Evolutionary conservation across 805 yeast genomes (phyloP).

Genomic region (Candida arabinofermentans): DNA sequence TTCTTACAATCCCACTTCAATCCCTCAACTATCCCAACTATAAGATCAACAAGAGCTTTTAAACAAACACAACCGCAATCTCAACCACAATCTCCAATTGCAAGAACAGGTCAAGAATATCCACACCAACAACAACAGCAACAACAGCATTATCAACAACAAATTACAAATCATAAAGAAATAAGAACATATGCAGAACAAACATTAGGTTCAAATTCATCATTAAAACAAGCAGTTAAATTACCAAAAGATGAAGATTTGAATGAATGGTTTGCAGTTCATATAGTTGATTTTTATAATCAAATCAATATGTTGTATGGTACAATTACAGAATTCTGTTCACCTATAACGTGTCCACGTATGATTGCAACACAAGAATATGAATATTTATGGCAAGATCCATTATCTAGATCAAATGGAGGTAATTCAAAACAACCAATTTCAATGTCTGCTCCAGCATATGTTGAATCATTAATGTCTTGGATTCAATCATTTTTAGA

Average conservation of each 20-base stretch:
- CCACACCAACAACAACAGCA: slow-evolving; percentile 10
- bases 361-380: slow-evolving; percentile 98
- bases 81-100: slow-evolving; percentile 21
- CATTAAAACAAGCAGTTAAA: slow-evolving; percentile 87
- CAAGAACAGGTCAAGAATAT: slow-evolving; percentile 14
- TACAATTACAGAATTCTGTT: slow-evolving; percentile 92
- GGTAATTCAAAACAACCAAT: slow-evolving; percentile 62
- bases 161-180: slow-evolving; percentile 51
- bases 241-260: slow-evolving; percentile 89
- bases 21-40: slow-evolving; percentile 31
- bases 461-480: slow-evolving; percentile 86
- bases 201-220: slow-evolving; percentile 89
- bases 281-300: slow-evolving; percentile 95
- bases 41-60: slow-evolving; percentile 32
- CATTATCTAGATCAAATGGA: slow-evolving; percentile 44
- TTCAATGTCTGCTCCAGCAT: slow-evolving; percentile 90
- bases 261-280: slow-evolving; percentile 95
- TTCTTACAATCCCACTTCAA: slow-evolving; percentile 29
- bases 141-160: slow-evolving; percentile 12
- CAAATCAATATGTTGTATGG: slow-evolving; percentile 97
- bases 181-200: slow-evolving; percentile 89
- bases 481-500: slow-evolving; percentile 95
- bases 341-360: slow-evolving; percentile 90
- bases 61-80: slow-evolving; percentile 19
- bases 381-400: slow-evolving; percentile 95